A percentile compares a stretch with the other conserved stretches of the same genome.
Evolutionary conservation across 2,329 filamentous ascomycete species (phyloP).

Genomic region (Elsinoe arachidis): DNA sequence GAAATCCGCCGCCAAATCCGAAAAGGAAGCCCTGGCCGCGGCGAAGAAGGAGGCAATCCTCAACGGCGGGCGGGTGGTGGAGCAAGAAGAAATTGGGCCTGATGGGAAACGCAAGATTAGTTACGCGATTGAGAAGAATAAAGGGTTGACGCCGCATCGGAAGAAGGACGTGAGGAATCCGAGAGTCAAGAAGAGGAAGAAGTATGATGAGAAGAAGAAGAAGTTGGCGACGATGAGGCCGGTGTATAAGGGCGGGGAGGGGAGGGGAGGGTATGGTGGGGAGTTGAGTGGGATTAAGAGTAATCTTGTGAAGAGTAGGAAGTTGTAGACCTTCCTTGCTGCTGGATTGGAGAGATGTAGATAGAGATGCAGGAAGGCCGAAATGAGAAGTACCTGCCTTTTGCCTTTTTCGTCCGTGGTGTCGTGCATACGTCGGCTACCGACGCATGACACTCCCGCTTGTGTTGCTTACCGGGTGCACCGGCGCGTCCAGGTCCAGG

Average conservation of each 20-base stretch:
- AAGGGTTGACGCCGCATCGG: constrained; percentile 78
- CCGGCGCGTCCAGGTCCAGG: not conserved
- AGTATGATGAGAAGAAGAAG: constrained; percentile 95
- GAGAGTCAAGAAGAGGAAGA: constrained; percentile 94
- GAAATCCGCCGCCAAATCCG: constrained; percentile 58
- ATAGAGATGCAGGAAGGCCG: not conserved
- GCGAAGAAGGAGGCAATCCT: constrained; percentile 47
- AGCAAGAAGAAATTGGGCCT: constrained; percentile 60
- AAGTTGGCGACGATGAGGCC: constrained; percentile 82
- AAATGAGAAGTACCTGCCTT: too few species aligned
- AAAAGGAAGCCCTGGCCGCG: constrained; percentile 60
- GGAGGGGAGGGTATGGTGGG: constrained; percentile 77
- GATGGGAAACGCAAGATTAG: constrained; percentile 90
- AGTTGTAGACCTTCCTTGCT: constrained; percentile 50
- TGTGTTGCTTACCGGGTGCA: not conserved
- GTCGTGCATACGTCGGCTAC: too few species aligned
- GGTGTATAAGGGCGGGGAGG: constrained; percentile 77
- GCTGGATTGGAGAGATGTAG: not conserved
- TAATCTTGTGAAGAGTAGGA: constrained; percentile 84
- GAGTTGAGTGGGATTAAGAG: constrained; percentile 94
- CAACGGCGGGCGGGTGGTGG: constrained; percentile 53
- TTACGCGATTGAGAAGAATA: constrained; percentile 95
- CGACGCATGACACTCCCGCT: not conserved
- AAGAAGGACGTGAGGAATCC: constrained; percentile 95
- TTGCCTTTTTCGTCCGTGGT: too few species aligned